Percentiles rank a stretch among this genome's conserved stretches.
phyloP scores from a whole-genome alignment of 495 filamentous ascomycete species.

The Trichoderma gamsii region DNA sequence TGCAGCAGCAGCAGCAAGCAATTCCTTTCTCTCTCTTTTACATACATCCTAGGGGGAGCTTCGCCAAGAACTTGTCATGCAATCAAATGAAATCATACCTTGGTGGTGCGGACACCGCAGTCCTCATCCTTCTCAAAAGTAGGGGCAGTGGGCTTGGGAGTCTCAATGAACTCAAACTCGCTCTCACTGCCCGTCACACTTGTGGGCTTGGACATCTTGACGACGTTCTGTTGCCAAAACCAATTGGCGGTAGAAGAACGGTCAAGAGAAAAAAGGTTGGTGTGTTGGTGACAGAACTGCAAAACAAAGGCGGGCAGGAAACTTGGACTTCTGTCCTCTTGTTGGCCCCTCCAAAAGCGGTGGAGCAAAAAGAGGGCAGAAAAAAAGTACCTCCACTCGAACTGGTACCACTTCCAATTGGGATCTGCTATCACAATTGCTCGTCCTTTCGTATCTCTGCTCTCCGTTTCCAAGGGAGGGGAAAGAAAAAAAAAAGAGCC shows the following conservation, averaged over 20 bases:
- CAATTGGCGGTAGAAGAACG: conserved; percentile 10
- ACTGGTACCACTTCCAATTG: too few relatives aligned
- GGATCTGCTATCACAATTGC: too few relatives aligned
- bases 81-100: conserved; percentile 37
- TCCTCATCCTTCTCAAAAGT: conserved; percentile 53
- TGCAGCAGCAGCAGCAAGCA: neutral
- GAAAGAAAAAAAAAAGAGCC: neutral
- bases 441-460: neutral
- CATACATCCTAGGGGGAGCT: neutral
- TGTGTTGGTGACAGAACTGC: conserved; percentile 3
- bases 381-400: too few relatives aligned
- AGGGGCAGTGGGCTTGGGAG: conserved; percentile 57
- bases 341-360: neutral
- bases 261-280: neutral
- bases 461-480: neutral
- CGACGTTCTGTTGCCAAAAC: neutral
- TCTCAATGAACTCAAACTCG: conserved; percentile 72
- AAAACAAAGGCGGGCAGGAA: neutral
- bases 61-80: neutral
- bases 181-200: conserved; percentile 32
- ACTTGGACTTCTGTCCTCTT: neutral
- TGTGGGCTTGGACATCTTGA: conserved; percentile 11
- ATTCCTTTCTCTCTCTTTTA: too few relatives aligned
- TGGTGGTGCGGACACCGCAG: conserved; percentile 68
- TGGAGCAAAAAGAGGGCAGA: neutral